Evolutionary conservation across 2,329 filamentous ascomycete species (phyloP).

Genomic region (Davidsoniella neocaledoniae): DNA sequence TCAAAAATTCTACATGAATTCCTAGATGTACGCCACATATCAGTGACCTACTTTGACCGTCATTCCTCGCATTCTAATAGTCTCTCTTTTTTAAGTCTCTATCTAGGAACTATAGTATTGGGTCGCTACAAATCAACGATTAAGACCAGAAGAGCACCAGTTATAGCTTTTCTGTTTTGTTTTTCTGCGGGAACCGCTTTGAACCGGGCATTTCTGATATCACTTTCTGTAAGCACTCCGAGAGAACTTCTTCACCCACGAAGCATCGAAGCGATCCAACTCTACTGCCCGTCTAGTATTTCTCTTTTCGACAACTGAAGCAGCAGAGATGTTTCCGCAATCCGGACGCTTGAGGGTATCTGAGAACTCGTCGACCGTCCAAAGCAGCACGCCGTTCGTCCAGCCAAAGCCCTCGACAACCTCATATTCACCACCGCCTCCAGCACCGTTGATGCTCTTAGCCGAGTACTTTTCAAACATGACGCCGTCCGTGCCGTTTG

Average conservation of each 20-base stretch:
- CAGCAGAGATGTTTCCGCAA: constrained; percentile 32
- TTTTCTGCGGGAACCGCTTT: too few species aligned
- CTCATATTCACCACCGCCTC: constrained; percentile 50
- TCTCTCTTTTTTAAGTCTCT: too few species aligned
- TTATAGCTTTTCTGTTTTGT: too few species aligned
- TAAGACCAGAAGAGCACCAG: too few species aligned
- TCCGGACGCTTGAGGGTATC: constrained; percentile 36
- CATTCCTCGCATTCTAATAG: too few species aligned
- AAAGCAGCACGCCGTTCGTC: constrained; percentile 53
- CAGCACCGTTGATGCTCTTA: constrained; percentile 40
- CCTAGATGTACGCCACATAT: too few species aligned
- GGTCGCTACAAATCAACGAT: background rate
- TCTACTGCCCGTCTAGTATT: constrained; percentile 26
- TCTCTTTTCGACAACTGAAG: too few species aligned
- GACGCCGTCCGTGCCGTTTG: constrained; percentile 30
- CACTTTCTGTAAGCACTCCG: background rate
- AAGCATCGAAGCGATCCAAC: constrained; percentile 28
- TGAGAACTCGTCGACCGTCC: constrained; percentile 46
- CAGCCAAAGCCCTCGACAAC: constrained; percentile 57
- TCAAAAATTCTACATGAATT: too few species aligned
- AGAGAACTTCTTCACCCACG: constrained; percentile 32
- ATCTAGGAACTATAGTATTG: too few species aligned
- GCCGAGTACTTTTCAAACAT: constrained; percentile 58
- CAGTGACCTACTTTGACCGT: too few species aligned
- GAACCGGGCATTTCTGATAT: background rate